These are phyloP conservation scores for Cryptococcus sp. DNA, from an alignment of 1,284 basidiomycete species.

Conservation along the genomic window DNA sequence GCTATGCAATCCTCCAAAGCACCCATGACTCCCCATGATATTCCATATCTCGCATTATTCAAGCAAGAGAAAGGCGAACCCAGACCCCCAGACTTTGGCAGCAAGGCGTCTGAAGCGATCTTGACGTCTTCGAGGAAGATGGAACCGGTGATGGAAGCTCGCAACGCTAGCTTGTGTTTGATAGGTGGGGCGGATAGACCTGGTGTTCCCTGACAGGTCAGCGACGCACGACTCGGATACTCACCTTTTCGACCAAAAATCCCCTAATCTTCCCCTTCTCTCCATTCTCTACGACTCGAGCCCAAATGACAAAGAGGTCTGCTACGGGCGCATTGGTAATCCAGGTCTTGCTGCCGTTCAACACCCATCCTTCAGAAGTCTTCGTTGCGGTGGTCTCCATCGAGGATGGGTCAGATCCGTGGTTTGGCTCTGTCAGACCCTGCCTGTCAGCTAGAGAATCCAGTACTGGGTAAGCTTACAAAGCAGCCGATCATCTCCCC, in stretches of 20 bases:
- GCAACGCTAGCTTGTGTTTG: conserved; percentile 86
- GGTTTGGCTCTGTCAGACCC: conserved; percentile 92
- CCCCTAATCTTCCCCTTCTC: conserved; percentile 74
- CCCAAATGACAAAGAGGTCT: conserved; percentile 87
- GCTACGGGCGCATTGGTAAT: conserved; percentile 86
- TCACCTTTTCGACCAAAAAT: conserved; percentile 81
- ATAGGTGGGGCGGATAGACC: conserved; percentile 84
- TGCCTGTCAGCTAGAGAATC: conserved; percentile 5
- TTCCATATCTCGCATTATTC: conserved; percentile 85
- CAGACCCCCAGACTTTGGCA: conserved; percentile 70
- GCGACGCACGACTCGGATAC: neutral
- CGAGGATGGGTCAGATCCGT: conserved; percentile 85
- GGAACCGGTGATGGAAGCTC: conserved; percentile 85
- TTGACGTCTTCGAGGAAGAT: conserved; percentile 85
- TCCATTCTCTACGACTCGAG: conserved; percentile 46
- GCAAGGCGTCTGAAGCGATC: conserved; percentile 62
- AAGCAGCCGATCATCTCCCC: conserved; percentile 91
- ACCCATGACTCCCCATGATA: conserved; percentile 91
- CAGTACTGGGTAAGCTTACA: conserved; percentile 51
- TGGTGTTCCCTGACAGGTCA: conserved; percentile 58
- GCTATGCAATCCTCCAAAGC: conserved; percentile 86
- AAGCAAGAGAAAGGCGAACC: conserved; percentile 83
- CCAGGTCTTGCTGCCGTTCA: conserved; percentile 95
- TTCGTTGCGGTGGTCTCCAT: conserved; percentile 94
- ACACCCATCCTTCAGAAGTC: conserved; percentile 70